A percentile compares a stretch with the other conserved stretches of the same genome.
phyloP scores from a whole-genome alignment of 495 filamentous ascomycete species.

The Penicillium desertorum region DNA sequence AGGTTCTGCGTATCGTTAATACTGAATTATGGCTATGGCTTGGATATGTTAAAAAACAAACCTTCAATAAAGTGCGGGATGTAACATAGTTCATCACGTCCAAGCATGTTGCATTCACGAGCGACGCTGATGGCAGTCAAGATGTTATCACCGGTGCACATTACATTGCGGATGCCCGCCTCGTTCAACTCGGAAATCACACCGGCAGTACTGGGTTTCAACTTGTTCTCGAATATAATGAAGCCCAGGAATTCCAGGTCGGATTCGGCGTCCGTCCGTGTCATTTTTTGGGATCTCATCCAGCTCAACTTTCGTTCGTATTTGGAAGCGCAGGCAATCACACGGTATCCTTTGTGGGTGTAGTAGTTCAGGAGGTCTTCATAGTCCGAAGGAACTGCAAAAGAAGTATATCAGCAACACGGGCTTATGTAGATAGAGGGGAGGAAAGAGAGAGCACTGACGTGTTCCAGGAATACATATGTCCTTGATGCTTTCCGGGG shows the following conservation, averaged over 20 bases:
- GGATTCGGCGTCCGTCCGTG: slow-evolving; percentile 76
- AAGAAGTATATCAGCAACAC: slow-evolving; percentile 18
- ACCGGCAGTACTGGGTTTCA: slow-evolving; percentile 77
- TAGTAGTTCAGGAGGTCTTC: slow-evolving; percentile 85
- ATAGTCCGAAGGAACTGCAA: slow-evolving; percentile 79
- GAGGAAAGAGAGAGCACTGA: slow-evolving; percentile 41
- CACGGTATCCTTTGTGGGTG: slow-evolving; percentile 91
- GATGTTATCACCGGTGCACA: slow-evolving; percentile 99
- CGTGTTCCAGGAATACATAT: slow-evolving; percentile 82
- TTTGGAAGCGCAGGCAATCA: slow-evolving; percentile 95
- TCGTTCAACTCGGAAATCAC: slow-evolving; percentile 80
- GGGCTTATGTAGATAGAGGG: neutral
- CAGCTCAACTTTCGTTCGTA: slow-evolving; percentile 82
- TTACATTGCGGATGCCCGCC: slow-evolving; percentile 85
- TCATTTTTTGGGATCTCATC: slow-evolving; percentile 94
- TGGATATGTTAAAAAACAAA: slow-evolving; percentile 23
- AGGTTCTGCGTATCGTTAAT: slow-evolving; percentile 46
- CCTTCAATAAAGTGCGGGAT: slow-evolving; percentile 84
- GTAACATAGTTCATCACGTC: slow-evolving; percentile 80
- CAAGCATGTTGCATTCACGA: slow-evolving; percentile 83
- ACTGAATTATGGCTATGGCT: neutral
- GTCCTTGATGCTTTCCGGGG: slow-evolving; percentile 91
- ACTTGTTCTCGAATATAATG: slow-evolving; percentile 98
- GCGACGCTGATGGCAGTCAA: slow-evolving; percentile 96
- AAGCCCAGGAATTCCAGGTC: slow-evolving; percentile 87